Base-by-base conservation (phyloP, 1,284 basidiomycete species). In the Trametes pubescens region DNA sequence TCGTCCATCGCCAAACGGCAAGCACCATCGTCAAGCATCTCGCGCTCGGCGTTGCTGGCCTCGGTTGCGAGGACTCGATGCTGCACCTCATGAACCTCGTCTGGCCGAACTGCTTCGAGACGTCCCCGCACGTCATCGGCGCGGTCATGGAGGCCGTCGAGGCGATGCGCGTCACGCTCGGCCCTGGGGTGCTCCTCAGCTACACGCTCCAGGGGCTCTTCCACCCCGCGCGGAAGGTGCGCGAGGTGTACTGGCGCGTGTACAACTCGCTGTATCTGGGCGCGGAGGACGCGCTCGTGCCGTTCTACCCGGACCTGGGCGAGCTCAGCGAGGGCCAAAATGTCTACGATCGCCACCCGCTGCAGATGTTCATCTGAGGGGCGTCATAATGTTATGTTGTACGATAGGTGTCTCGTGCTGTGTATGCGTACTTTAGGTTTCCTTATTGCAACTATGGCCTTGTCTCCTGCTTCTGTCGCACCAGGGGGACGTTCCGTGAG, bases 81-180 rank as follows among this genome's bases (percentile, higher is more conserved):
- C 86, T 96, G 60, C 98, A 99, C 75, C 80, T 99, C 62, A 94
- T 99, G 90, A 99, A 99, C 78, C 86, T 99, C 32, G 93, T 99
- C 26, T 99, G 97, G 96, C 98, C 98, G 4, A 99, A 99, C 77
- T 96, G 96, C 77, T 99, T 99, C 76, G 97, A 99, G 81, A 98
- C 96, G 0, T 94, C 91, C 35, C 98, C 98, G 2, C 98, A 99
- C 80, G 96, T 99, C 65, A 99, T 99, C 70, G 95, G 95, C 38
- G 94, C 95, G 4, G 93, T 97, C 55, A 96, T 96, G 93, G 95
- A 97, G 58, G 96, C 96, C 0, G 86, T 99, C 73, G 98, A 99
- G 79, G 93, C 94, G 3, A 98, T 99, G 94, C 87, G 96, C 24
- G 91, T 99, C 47, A 95, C 95, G 8, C 82, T 99, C 29, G 98